Conservation (phyloP, 2,329 filamentous ascomycete species). For the Penicillium hordei region DNA sequence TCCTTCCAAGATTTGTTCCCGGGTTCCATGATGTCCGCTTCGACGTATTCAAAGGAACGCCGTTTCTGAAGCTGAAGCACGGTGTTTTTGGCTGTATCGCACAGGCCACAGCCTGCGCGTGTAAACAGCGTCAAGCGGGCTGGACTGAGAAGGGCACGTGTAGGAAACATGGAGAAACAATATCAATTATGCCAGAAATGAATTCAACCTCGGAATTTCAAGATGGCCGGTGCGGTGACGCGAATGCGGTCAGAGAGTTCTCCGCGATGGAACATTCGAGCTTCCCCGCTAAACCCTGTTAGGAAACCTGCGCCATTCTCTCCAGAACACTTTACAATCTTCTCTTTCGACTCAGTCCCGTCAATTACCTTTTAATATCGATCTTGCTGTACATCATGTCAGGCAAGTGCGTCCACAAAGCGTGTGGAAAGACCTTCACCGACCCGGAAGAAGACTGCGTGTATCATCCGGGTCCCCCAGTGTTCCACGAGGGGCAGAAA, state of each 20-base stretch:
- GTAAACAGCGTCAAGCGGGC: constrained; percentile 61
- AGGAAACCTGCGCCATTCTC: constrained; percentile 20
- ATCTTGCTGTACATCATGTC: constrained; percentile 31
- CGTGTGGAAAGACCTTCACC: constrained; percentile 84
- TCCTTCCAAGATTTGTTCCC: constrained; percentile 58
- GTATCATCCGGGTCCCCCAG: constrained; percentile 89
- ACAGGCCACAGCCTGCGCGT: constrained; percentile 59
- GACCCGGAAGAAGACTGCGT: constrained; percentile 79
- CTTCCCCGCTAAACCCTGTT: constrained; percentile 38
- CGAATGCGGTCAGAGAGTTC: constrained; percentile 14
- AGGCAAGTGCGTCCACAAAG: constrained; percentile 88
- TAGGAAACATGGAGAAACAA: constrained; percentile 31
- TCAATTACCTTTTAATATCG: background rate
- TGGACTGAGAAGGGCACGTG: constrained; percentile 31
- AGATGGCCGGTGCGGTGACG: background rate
- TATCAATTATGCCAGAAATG: background rate
- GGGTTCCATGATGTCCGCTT: constrained; percentile 59
- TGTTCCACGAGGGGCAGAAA: constrained; percentile 98
- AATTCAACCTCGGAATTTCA: background rate
- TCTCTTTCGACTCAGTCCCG: background rate
- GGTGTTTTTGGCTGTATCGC: constrained; percentile 60
- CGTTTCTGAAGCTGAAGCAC: constrained; percentile 55
- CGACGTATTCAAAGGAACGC: constrained; percentile 56
- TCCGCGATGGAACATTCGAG: constrained; percentile 43
- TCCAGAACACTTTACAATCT: constrained; percentile 5